Evolutionary conservation across 306 rosid species (phyloP).

Genomic region (Cucurbita maxima): DNA sequence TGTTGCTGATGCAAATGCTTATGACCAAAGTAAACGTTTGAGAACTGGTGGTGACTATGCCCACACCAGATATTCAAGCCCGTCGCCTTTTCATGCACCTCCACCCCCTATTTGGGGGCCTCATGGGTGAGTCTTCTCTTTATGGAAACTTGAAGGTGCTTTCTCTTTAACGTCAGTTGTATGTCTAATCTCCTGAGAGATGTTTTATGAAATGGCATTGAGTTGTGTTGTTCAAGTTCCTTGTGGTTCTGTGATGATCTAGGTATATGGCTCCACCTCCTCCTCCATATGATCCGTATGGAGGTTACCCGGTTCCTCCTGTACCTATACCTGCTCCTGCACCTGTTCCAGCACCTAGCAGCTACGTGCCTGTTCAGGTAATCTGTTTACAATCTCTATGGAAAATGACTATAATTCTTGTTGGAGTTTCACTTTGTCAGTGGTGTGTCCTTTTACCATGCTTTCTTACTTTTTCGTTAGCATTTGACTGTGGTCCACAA

Average conservation of each 20-base stretch:
- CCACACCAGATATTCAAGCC: constrained; percentile 62
- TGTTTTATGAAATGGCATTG: background rate
- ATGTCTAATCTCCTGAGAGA: too few relatives aligned
- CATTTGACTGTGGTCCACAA: background rate
- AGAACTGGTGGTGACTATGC: constrained; percentile 76
- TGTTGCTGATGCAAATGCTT: constrained; percentile 58
- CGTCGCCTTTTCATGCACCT: constrained; percentile 80
- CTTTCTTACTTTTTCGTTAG: background rate
- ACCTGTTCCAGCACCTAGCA: constrained; percentile 77
- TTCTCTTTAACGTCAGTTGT: background rate
- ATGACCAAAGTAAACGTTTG: constrained; percentile 74
- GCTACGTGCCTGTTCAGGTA: constrained; percentile 88
- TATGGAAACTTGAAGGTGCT: background rate
- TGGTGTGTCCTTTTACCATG: background rate
- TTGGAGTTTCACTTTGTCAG: background rate
- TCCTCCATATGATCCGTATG: constrained; percentile 87
- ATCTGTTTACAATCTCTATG: background rate
- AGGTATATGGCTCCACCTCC: constrained; percentile 98
- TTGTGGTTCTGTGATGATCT: constrained; percentile 16
- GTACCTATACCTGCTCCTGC: constrained; percentile 72
- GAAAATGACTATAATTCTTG: background rate
- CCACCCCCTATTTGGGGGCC: constrained; percentile 89
- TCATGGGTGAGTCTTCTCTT: constrained; percentile 40
- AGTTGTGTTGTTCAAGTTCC: background rate
- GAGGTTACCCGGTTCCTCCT: constrained; percentile 79